Conservation (phyloP, 306 rosid genomes). For the Gastrolobium bilobum region DNA sequence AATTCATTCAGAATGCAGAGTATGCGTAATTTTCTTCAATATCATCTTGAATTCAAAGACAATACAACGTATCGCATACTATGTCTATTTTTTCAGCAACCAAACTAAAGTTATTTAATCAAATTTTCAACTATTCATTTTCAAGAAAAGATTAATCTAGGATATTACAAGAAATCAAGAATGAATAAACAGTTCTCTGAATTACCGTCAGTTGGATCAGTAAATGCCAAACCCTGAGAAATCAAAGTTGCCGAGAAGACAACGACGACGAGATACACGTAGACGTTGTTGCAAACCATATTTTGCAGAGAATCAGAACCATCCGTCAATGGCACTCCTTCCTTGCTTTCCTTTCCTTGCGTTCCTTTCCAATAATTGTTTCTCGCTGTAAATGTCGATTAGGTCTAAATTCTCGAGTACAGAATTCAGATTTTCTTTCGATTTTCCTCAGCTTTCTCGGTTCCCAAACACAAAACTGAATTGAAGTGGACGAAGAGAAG, state of each 20-base stretch:
- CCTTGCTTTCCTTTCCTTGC: conserved; percentile 30
- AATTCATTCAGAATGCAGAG: background rate
- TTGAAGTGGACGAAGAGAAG: background rate
- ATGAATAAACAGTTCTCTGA: conserved; percentile 7
- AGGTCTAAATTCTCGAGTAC: background rate
- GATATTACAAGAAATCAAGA: conserved; percentile 34
- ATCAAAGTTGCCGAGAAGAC: conserved; percentile 58
- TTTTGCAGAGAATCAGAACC: conserved; percentile 35
- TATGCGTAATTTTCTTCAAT: background rate
- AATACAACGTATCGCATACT: background rate
- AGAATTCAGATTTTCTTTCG: conserved; percentile 16
- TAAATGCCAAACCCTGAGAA: conserved; percentile 59
- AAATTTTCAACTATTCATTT: conserved; percentile 7
- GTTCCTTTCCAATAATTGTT: background rate
- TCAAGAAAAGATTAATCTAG: conserved; percentile 4
- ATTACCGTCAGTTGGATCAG: conserved; percentile 75
- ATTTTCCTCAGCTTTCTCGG: conserved; percentile 44
- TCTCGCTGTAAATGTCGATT: too few relatives aligned
- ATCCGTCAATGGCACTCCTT: conserved; percentile 12
- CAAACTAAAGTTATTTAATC: background rate
- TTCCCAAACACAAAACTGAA: conserved; percentile 32
- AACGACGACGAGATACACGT: conserved; percentile 37
- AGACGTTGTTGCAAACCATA: conserved; percentile 51
- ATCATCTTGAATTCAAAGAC: conserved; percentile 10
- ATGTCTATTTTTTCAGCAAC: conserved; percentile 9